Base-by-base conservation (phyloP, 805 yeast species). In the Suhomyces vadensis region DNA sequence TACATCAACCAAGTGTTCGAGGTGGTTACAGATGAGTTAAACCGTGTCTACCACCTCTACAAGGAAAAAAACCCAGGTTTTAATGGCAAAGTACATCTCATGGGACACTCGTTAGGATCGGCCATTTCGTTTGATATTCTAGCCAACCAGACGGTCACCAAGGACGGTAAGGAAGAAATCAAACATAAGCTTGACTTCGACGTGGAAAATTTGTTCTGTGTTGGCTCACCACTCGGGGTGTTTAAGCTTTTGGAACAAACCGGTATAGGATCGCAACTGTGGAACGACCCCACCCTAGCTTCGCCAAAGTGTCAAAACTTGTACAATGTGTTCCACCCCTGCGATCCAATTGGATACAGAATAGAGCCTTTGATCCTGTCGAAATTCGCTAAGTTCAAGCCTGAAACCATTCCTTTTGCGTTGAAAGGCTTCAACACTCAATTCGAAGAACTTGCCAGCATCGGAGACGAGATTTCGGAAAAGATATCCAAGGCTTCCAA, bases 61-160 rank as follows among this genome's bases (percentile, higher is more conserved):
- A 63, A 73, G 46, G 74, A 81, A 41, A 67, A 77, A 38, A 82
- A 91, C 51, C 95, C 95, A 0, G 64, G 73, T 14, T 87, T 87
- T 62, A 70, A 81, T n/a, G 96, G 96, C 0, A 79, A 83, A 51
- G 82, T 92, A 0, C 90, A 92, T 53, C 63, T 92, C 1, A 68
- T 90, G 47, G 98, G 97, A 1, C 99, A 92, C 62, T 92, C 98
- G 0, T 68, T 92, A 26, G 99, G 99, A 0, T 85, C 96, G 3
- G 86, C 92, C 0, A 86, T 92, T 26, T 71, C 83, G 1, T 83
- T 89, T 50, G 97, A 92, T 62, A 71, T 92, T 23, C 63, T 91
- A 22, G 66, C 82, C 7, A 58, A 66, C 13, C 85, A 80, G 52
- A 58, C 59, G 1, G 67, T 67, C 16, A 62, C 69, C 5, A 51